Percentiles rank a stretch among this genome's conserved stretches.
phyloP scores from a whole-genome alignment of 2,329 filamentous ascomycete species.

The Amylocarpus encephaloides region DNA sequence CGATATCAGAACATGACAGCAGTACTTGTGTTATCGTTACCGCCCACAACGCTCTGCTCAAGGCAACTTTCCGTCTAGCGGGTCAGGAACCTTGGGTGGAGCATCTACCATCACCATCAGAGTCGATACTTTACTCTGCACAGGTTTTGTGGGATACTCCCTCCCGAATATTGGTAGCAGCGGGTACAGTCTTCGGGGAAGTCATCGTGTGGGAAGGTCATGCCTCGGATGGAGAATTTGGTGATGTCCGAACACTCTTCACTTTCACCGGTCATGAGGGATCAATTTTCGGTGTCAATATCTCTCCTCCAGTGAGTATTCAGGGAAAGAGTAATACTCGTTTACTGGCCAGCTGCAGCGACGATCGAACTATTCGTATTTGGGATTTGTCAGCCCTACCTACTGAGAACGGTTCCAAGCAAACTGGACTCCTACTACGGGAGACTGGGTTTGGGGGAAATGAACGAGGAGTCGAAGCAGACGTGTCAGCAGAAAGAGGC shows the following conservation, averaged over 20 bases:
- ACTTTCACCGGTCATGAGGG: constrained; percentile 72
- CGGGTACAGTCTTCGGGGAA: constrained; percentile 91
- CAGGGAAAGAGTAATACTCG: constrained; percentile 40
- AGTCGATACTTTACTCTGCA: constrained; percentile 84
- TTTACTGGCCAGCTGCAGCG: constrained; percentile 86
- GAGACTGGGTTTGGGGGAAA: constrained; percentile 59
- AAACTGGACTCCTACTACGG: constrained; percentile 24
- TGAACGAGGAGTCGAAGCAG: constrained; percentile 23
- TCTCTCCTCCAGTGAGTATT: constrained; percentile 52
- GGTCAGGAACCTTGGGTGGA: constrained; percentile 36
- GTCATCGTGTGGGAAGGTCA: constrained; percentile 80
- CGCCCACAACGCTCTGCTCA: constrained; percentile 77
- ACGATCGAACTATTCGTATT: constrained; percentile 81
- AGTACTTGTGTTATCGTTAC: constrained; percentile 59
- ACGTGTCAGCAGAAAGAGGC: constrained; percentile 37
- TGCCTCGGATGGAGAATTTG: constrained; percentile 23
- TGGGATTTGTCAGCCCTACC: constrained; percentile 60
- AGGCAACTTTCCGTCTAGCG: constrained; percentile 34
- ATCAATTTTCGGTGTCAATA: constrained; percentile 83
- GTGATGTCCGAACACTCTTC: constrained; percentile 40
- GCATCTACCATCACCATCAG: constrained; percentile 56
- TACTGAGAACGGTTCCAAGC: neutral
- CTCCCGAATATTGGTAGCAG: constrained; percentile 65
- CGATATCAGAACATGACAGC: constrained; percentile 42
- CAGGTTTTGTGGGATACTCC: constrained; percentile 57